Base-by-base conservation (phyloP, 2,329 filamentous ascomycete genomes). In the Neopestalotiopsis sp. region DNA sequence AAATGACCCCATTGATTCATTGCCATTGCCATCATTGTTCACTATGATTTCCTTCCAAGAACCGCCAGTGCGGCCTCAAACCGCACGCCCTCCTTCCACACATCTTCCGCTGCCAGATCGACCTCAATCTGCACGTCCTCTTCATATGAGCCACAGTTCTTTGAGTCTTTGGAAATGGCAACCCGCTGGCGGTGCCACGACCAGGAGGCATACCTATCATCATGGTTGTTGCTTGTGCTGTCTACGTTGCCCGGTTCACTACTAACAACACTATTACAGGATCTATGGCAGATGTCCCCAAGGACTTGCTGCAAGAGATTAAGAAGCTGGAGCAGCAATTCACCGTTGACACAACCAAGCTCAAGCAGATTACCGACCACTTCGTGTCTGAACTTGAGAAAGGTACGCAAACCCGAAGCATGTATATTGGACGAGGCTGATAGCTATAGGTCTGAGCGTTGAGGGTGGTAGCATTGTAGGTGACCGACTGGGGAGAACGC, bases 391-490 rank as follows among this genome's bases (percentile, higher is more conserved):
- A 99, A 85, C 89, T 99, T 67, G 88, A 91, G 72, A 97, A 97
- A 83, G 94, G 93, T 92, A 80, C 34, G 71, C 40, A 9, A 20
- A 14, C 1, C 49, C 14, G 72, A 83, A 75, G 65, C n/a, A 9
- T 7, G 45, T n/a, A 40, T 42, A 58, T 10, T 70, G 32, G 32
- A 17, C 10, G 65, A 52, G 32, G 64, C 20, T 62, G 64, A 70
- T 75, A 74, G 62, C n/a, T 12, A 58, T 70, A 94, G 94, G 94
- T 75, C 86, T 98, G 67, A 92, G 88, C 67, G 91, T 94, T 69
- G 92, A 97, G 82, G 95, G 95, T 71, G 95, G 94, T 70, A 97
- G 92, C 80, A 98, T 99, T 81, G 94, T 97, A 81, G 86, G 93
- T 86, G 64, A 61, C 38, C 24, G 60, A 49, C 24, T 62, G 68